phyloP scores from a whole-genome alignment of 2,329 filamentous ascomycete species.

The Neonectria sp. region DNA sequence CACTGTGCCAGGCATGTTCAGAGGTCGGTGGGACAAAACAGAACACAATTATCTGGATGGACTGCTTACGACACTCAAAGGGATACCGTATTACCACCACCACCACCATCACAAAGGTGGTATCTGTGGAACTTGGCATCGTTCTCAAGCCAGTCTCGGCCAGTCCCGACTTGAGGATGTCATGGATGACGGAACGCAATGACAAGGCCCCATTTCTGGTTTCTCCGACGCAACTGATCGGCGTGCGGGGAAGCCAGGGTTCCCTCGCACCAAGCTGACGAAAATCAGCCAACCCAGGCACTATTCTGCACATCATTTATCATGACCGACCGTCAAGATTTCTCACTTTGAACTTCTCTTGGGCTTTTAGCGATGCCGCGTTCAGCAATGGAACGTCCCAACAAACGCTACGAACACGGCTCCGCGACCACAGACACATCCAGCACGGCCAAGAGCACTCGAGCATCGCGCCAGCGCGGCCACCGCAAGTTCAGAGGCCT shows the following conservation, averaged over 20 bases:
- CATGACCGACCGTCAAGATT: background rate
- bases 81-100: too few species aligned
- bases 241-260: background rate
- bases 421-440: background rate
- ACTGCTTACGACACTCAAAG: background rate
- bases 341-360: background rate
- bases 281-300: background rate
- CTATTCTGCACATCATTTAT: background rate
- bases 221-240: background rate
- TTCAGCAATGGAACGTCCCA: background rate
- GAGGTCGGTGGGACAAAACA: background rate
- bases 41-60: background rate
- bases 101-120: background rate
- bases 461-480: background rate
- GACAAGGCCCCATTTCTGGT: background rate
- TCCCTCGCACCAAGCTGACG: background rate
- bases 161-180: background rate
- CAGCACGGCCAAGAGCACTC: background rate
- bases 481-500: slow-evolving; percentile 7
- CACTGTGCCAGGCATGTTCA: background rate
- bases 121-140: background rate
- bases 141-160: background rate
- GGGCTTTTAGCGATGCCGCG: background rate
- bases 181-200: background rate
- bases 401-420: background rate